phyloP scores from a whole-genome alignment of 2,329 filamentous ascomycete species.

The Shiraia sp. region DNA sequence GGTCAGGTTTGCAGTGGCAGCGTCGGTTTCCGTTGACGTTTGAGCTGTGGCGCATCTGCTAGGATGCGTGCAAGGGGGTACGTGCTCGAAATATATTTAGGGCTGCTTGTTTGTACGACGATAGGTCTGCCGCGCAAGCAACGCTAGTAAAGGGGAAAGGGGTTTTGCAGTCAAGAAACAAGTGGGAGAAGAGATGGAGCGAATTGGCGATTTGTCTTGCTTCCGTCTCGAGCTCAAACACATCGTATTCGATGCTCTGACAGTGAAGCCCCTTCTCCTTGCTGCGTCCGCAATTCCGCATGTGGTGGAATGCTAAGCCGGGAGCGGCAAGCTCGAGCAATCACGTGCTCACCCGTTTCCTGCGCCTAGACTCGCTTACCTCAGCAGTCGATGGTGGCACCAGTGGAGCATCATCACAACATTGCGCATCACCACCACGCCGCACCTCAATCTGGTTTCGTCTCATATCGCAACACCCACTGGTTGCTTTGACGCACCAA shows the following conservation, averaged over 20 bases:
- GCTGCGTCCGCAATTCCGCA: background rate
- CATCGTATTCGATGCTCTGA: constrained; percentile 20
- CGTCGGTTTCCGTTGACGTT: constrained; percentile 10
- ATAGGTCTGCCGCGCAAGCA: constrained; percentile 4
- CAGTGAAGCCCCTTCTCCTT: constrained; percentile 27
- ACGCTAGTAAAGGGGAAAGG: constrained; percentile 19
- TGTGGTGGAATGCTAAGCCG: constrained; percentile 4
- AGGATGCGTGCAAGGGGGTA: constrained; percentile 34
- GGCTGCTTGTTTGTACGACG: background rate
- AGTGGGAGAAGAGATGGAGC: constrained; percentile 10
- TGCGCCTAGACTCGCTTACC: background rate
- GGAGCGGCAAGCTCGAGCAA: constrained; percentile 6
- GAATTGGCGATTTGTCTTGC: constrained; percentile 7
- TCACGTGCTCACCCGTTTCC: constrained; percentile 22
- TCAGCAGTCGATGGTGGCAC: constrained; percentile 4
- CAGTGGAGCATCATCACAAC: constrained; percentile 18
- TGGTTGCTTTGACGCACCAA: constrained; percentile 1
- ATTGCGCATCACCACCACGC: constrained; percentile 6
- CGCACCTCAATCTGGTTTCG: constrained; percentile 2
- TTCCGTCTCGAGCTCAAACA: constrained; percentile 17
- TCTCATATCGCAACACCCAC: constrained; percentile 11
- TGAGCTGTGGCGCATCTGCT: constrained; percentile 16
- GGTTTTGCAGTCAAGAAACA: constrained; percentile 4
- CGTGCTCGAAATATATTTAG: constrained; percentile 22
- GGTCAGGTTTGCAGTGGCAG: background rate